A percentile compares a stretch with the other conserved stretches of the same genome.
Evolutionary conservation across 768 basidiomycete species (phyloP).

Genomic region (Rhizopogon vesiculosus): DNA sequence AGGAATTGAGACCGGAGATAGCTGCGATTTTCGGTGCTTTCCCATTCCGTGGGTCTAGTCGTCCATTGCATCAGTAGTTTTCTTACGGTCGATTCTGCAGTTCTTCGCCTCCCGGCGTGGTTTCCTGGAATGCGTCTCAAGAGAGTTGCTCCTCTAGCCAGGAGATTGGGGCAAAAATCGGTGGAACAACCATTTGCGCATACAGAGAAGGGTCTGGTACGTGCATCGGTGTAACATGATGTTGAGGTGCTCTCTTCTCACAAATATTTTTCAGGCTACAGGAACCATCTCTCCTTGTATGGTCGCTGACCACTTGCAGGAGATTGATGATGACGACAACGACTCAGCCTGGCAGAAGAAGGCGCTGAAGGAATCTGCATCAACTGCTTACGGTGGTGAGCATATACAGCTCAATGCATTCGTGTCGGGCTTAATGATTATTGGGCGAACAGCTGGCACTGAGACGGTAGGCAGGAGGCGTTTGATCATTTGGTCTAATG

Average conservation of each 20-base stretch:
- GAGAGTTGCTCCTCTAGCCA: neutral
- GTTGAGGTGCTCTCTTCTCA: neutral
- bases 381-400: constrained; percentile 1
- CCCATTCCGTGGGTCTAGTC: constrained; percentile 1
- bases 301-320: neutral
- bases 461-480: neutral
- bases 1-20: neutral
- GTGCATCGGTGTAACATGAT: neutral
- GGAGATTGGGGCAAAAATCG: neutral
- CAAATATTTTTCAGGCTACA: neutral
- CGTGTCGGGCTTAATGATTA: neutral
- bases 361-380: constrained; percentile 1
- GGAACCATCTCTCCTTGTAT: neutral
- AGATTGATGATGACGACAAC: neutral
- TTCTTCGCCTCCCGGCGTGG: constrained; percentile 5
- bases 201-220: constrained; percentile 1
- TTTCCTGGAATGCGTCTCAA: constrained; percentile 7
- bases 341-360: neutral
- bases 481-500: neutral
- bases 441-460: neutral
- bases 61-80: neutral
- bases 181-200: constrained; percentile 3
- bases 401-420: neutral
- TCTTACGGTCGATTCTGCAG: neutral
- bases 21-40: constrained; percentile 1